Percentiles rank a stretch among this genome's conserved stretches.
phyloP scores from a whole-genome alignment of 1,284 basidiomycete genomes.

The Hypsizygus ulmarius region DNA sequence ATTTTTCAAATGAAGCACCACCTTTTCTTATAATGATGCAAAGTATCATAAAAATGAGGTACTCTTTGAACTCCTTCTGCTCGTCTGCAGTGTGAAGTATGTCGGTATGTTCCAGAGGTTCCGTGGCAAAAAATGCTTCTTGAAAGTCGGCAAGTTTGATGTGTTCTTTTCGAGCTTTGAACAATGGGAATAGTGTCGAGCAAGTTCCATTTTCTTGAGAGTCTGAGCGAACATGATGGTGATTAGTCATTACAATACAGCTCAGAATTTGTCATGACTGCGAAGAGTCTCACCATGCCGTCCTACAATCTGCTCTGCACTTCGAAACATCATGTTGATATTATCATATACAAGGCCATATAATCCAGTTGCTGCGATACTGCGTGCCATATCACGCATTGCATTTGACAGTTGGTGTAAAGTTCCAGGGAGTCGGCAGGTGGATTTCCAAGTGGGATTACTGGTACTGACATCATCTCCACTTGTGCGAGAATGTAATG shows the following conservation, averaged over 20 bases:
- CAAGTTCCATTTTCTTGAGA: constrained; percentile 32
- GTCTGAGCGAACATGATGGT: constrained; percentile 10
- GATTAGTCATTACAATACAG: background rate
- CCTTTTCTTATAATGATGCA: constrained; percentile 32
- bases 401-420: too few species aligned
- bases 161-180: constrained; percentile 20
- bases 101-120: constrained; percentile 22
- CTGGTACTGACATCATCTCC: too few species aligned
- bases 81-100: background rate
- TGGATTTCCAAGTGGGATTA: too few species aligned
- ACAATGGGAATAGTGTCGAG: constrained; percentile 22
- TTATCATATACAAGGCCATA: background rate
- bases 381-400: too few species aligned
- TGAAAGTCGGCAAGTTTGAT: constrained; percentile 20
- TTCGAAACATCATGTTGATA: background rate
- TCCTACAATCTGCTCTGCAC: background rate
- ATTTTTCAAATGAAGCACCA: constrained; percentile 27
- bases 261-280: too few species aligned
- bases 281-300: background rate
- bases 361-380: background rate
- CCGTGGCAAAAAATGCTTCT: constrained; percentile 20
- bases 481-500: too few species aligned
- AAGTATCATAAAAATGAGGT: constrained; percentile 24
- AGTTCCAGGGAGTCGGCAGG: too few species aligned
- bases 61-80: background rate